Base-by-base conservation (phyloP, 2,329 filamentous ascomycete genomes). In the Ceratocystis eucalypticola region DNA sequence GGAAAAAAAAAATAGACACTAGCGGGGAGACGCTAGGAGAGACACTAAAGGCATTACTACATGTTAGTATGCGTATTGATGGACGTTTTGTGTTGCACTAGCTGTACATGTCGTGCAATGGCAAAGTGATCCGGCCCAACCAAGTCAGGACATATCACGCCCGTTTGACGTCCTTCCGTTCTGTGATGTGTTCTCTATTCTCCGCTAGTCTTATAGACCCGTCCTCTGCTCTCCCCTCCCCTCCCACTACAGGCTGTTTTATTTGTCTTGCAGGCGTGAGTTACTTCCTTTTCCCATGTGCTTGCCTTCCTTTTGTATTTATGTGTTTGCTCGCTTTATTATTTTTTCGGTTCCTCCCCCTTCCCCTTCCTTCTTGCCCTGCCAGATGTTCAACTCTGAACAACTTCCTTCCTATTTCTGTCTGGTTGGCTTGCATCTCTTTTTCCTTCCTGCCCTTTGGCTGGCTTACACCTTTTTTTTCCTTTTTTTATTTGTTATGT, bases 341-440 rank as follows among this genome's bases (percentile, higher is more conserved):
- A 25, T 53, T 25, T n/a, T 37, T 25, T 45, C 17, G 3, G 33
- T 44, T 62, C 61, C 44, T 62, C 37, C 20, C 20, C 44, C 44
- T 62, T 62, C 37, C 37, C 20, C 33, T 62, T 62, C 44, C 61
- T 62, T 44, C 12, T 28, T 44, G 57, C 37, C 55, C n/a, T 53
- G 48, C 48, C 17, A n/a, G 55, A n/a, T 59, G 55, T 20, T 59
- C 28, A 3, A n/a, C 15, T 7, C 3, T 59, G 25, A 59, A 28
- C 30, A 44, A 44, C 30, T 44, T 22, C 37, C 61, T 62, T 44
- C 33, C 41, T 44, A 17, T 20, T 20, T 22, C 17, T 61, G 30
- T 28, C 17, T 41, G 37, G 28, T 37, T 61, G 48, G 48, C 48
- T 50, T 4, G 48, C 8, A 22, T 22, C 48, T 25, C 5, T 8